Evolutionary conservation across 2,329 filamentous ascomycete species (phyloP).

Genomic region (Juglanconis oblonga): DNA sequence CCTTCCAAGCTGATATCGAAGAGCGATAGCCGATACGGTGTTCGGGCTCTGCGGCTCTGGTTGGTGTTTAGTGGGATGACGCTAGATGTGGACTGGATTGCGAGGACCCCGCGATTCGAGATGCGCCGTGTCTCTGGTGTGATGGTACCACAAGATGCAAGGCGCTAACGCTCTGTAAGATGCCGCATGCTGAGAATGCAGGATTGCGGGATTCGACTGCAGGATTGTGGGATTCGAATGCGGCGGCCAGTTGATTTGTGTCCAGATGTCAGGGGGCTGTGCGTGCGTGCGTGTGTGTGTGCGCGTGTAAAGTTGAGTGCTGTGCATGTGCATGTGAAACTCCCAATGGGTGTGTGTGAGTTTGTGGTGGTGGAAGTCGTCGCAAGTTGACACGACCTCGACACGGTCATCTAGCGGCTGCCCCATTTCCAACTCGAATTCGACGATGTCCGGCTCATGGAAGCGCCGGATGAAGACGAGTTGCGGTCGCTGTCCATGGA

Average conservation of each 20-base stretch:
- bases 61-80: constrained; percentile 9
- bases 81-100: constrained; percentile 8
- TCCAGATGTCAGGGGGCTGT: too few relatives aligned
- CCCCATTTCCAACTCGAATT: constrained; percentile 30
- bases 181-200: too few relatives aligned
- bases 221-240: too few relatives aligned
- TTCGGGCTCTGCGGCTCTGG: constrained; percentile 10
- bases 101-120: constrained; percentile 2
- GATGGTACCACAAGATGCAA: background rate
- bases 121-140: background rate
- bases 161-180: too few relatives aligned
- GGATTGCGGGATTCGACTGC: background rate
- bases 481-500: constrained; percentile 46
- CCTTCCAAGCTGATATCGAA: background rate
- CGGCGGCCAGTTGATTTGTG: too few relatives aligned
- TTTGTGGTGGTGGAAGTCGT: too few relatives aligned
- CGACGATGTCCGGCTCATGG: constrained; percentile 30
- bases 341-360: too few relatives aligned
- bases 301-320: too few relatives aligned
- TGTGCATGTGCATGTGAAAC: too few relatives aligned
- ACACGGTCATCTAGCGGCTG: constrained; percentile 6
- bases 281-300: too few relatives aligned
- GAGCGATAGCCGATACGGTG: background rate
- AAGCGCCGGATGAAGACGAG: constrained; percentile 19
- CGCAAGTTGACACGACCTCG: background rate